phyloP scores from a whole-genome alignment of 2,329 filamentous ascomycete genomes.

The Penicillium sp. region DNA sequence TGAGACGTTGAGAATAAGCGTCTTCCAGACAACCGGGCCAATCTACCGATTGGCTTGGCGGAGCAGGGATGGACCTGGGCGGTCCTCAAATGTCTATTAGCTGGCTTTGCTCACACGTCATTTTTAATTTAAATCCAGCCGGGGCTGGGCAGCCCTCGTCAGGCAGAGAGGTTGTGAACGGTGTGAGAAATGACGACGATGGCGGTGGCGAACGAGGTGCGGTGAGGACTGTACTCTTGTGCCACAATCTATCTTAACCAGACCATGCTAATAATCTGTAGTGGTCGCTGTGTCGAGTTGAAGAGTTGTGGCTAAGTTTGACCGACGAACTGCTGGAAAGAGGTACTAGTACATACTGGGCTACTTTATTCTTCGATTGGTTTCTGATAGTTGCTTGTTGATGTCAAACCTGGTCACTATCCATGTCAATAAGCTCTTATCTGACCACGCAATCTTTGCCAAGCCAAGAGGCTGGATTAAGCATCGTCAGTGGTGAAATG shows the following conservation, averaged over 20 bases:
- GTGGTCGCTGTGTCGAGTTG: neutral
- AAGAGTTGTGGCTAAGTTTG: neutral
- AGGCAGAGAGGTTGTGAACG: conserved; percentile 1
- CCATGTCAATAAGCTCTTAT: neutral
- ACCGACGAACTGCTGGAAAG: no score
- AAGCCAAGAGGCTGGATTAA: neutral
- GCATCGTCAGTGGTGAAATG: neutral
- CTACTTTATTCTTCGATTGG: neutral
- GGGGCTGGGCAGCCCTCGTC: neutral
- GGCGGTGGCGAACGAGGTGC: conserved; percentile 11
- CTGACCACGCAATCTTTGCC: neutral
- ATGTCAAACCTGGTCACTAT: neutral
- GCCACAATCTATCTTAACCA: neutral
- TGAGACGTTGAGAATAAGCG: no score
- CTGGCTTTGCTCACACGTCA: conserved; percentile 5
- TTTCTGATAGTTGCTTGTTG: neutral
- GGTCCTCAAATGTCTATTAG: neutral
- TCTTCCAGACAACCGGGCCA: no score
- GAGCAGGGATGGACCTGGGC: neutral
- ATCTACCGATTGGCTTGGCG: neutral
- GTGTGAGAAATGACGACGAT: conserved; percentile 20
- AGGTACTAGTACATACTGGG: no score
- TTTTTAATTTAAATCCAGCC: neutral
- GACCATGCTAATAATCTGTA: no score
- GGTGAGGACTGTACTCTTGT: conserved; percentile 3